Evolutionary conservation across 192 early-diverging fungal species (phyloP).

Genomic region (Fimicolochytrium jonesii): DNA sequence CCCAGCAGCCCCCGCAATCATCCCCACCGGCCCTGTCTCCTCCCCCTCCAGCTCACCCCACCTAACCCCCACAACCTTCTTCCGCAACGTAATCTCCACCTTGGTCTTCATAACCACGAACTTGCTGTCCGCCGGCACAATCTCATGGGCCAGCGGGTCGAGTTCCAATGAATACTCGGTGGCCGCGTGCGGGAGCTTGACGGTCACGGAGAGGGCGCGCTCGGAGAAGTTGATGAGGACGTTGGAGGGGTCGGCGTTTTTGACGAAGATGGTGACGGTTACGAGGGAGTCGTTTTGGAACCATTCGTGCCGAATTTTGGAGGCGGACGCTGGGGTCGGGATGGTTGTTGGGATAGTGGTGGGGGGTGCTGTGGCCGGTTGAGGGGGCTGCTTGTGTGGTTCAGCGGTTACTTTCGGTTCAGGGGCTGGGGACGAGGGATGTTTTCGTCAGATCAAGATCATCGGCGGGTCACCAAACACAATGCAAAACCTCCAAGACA

Average conservation of each 20-base stretch:
- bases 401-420: too few species aligned
- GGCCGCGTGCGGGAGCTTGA: slow-evolving; percentile 73
- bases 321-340: slow-evolving; percentile 32
- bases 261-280: slow-evolving; percentile 86
- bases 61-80: slow-evolving; percentile 66
- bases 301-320: slow-evolving; percentile 87
- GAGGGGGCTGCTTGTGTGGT: not conserved
- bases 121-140: slow-evolving; percentile 61
- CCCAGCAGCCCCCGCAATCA: slow-evolving; percentile 40
- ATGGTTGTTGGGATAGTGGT: slow-evolving; percentile 18
- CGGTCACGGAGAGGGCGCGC: slow-evolving; percentile 65
- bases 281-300: slow-evolving; percentile 92
- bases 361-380: not conserved
- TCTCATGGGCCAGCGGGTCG: slow-evolving; percentile 77
- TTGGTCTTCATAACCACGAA: slow-evolving; percentile 45
- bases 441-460: too few species aligned
- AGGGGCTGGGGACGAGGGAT: too few species aligned
- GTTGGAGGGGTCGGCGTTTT: slow-evolving; percentile 55
- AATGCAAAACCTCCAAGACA: not conserved
- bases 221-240: slow-evolving; percentile 57
- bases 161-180: slow-evolving; percentile 88
- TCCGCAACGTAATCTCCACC: slow-evolving; percentile 62
- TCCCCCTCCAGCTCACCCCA: slow-evolving; percentile 84
- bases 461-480: too few species aligned
- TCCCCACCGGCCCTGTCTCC: slow-evolving; percentile 33